These are phyloP conservation scores for Amylostereum chailletii DNA, from an alignment of 1,284 basidiomycete genomes.

Conservation along the genomic window DNA sequence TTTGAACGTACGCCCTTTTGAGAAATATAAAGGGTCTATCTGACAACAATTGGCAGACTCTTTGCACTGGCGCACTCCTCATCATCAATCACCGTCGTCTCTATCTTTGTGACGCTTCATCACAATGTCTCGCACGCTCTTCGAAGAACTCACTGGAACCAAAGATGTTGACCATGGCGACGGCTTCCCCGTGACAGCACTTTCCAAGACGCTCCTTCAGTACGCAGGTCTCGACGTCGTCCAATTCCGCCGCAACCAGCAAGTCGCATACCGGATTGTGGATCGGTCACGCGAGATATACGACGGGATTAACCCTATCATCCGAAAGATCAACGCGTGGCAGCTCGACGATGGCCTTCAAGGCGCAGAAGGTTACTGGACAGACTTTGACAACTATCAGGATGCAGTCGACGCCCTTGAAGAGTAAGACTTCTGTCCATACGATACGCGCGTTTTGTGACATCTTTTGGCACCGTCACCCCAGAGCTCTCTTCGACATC, in stretches of 20 bases:
- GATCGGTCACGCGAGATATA: slow-evolving; percentile 8
- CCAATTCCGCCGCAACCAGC: slow-evolving; percentile 9
- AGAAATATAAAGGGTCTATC: too few relatives aligned
- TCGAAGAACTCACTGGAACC: too few relatives aligned
- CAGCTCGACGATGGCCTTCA: not conserved
- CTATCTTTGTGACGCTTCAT: too few relatives aligned
- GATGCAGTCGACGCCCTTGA: not conserved
- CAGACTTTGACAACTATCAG: not conserved
- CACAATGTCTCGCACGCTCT: too few relatives aligned
- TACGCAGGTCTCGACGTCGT: slow-evolving; percentile 7
- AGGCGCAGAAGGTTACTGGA: not conserved
- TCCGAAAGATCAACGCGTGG: not conserved
- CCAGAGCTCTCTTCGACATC: not conserved
- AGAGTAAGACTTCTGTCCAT: not conserved
- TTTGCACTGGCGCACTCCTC: too few relatives aligned
- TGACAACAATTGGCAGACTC: too few relatives aligned
- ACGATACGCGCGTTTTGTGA: not conserved
- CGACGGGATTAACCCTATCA: slow-evolving; percentile 4
- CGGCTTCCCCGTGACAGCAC: slow-evolving; percentile 3
- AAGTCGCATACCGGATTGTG: slow-evolving; percentile 8
- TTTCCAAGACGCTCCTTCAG: slow-evolving; percentile 6
- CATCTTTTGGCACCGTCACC: not conserved
- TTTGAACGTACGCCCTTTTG: too few relatives aligned
- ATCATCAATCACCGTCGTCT: too few relatives aligned
- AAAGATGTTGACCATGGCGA: not conserved